Evolutionary conservation across 768 basidiomycete species (phyloP), one percentile per base, ranked within the genome.

Genomic region (Hirschioporus abietinus): DNA sequence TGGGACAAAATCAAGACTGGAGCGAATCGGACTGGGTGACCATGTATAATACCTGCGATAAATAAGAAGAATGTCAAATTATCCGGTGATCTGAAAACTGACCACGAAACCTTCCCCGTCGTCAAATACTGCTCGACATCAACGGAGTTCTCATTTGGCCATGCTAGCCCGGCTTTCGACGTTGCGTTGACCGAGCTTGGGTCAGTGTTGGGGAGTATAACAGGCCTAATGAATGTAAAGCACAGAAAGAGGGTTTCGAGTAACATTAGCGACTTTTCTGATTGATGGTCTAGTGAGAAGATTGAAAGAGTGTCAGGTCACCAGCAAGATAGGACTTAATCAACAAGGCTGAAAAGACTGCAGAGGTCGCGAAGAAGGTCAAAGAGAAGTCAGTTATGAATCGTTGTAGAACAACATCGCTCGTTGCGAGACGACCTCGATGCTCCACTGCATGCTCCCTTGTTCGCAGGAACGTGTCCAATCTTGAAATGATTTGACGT

Each of bases 71-170:
- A 34, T 18, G 5, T 5, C 3, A 1, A 2, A 34, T 12, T 7
- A 52, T 12, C 42, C 42, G 25, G 60, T 25, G 1, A 34, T 18
- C 3, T 61, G 60, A 61, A 25, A 23, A 72, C 80, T 26, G 64
- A 84, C 85, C 85, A 86, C 52, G 81, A 79, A 7, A 86, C 78
- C 67, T 84, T 86, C 1, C 80, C 81, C 0, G 82, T 82, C 1
- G 68, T 65, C 24, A 72, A 68, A 69, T 76, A 86, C 73, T 84
- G 84, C 1, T 68, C 65, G 24, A 84, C 79, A 69, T 82, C 76
- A n/a, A 74, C 77, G 42, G 20, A 52, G 61, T 77, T 70, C 7
- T 78, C 81, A 67, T 83, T 83, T 0, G 81, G 75, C 82, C 84
- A 85, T 10, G 78, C 84, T 6, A 85, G 72, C 1, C 84, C 84